A percentile compares a stretch with the other conserved stretches of the same genome.
These are phyloP conservation scores for Phytomonas sp. DNA, from an alignment of 208 protist genomes.

Conservation along the genomic window DNA sequence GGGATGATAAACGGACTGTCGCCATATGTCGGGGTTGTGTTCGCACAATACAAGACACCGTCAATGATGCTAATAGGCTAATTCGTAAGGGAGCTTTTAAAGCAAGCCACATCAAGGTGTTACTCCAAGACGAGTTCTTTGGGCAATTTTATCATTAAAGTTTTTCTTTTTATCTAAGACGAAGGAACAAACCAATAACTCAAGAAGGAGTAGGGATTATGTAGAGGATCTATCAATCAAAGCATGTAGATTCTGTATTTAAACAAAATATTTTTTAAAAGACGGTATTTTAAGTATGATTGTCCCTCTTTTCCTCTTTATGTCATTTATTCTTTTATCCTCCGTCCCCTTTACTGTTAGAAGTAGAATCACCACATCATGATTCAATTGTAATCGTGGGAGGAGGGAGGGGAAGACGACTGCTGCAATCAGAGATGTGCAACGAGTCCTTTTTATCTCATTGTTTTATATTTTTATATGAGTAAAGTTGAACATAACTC, in stretches of 20 bases:
- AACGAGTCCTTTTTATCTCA: not conserved
- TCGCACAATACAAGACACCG: not conserved
- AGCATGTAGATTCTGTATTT: slow-evolving; percentile 1
- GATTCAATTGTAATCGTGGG: not conserved
- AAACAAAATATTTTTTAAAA: too few relatives aligned
- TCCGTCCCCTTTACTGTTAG: not conserved
- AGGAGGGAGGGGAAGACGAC: not conserved
- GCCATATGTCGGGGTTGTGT: not conserved
- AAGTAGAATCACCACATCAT: not conserved
- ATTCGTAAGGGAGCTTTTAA: not conserved
- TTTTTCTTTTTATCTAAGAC: not conserved
- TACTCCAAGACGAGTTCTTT: not conserved
- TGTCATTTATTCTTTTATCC: not conserved
- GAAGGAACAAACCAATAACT: not conserved
- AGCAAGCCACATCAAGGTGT: not conserved
- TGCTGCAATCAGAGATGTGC: not conserved
- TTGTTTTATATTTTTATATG: not conserved
- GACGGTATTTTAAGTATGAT: not conserved
- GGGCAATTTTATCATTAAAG: not conserved
- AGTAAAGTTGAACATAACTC: slow-evolving; percentile 10
- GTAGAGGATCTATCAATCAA: not conserved
- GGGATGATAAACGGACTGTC: not conserved
- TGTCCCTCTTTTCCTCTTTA: not conserved
- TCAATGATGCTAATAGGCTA: not conserved
- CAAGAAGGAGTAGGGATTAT: not conserved